Base-by-base conservation (phyloP, 2,329 filamentous ascomycete genomes). In the Neonectria sp. region DNA sequence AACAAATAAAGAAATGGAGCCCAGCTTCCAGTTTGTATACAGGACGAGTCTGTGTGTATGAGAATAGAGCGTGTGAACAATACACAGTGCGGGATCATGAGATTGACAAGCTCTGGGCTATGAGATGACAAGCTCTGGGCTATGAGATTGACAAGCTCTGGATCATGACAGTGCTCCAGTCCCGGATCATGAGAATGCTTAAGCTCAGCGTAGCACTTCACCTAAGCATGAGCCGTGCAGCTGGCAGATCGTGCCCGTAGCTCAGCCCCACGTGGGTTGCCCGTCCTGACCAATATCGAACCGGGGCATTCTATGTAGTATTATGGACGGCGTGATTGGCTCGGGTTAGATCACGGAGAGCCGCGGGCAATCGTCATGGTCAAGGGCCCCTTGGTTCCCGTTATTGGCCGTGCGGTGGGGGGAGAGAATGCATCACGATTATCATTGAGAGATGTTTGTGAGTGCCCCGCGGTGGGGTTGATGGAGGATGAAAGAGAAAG, bases 381-480 rank as follows among this genome's bases (percentile, higher is more conserved):
- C 58, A 53, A 61, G 58, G 63, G 43, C 33, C 52, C 45, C 49
- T 52, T 55, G 60, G 62, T 68, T 63, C 43, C 55, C 55, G 59
- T 63, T 49, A 68, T 70, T 71, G 67, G 65, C 56, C 57, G 55
- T 63, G 27, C 35, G 21, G 52, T 46, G 58, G 49, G 29, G 25
- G 27, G 9, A 31, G 27, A 4, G 25, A 29, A 45, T 17, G 35
- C 31, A 33, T 46, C 24, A 40, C 29, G 31, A 57, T 56, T 55
- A 55, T 62, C 55, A 66, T 58, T 65, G 57, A 53, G 25, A 46
- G 24, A 60, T 53, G 57, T 48, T 63, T 57, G 63, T 59, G 43
- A 46, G 29, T 71, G 64, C 68, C 71, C 72, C 72, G 69, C 69
- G 68, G 73, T 66, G 73, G 73, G 72, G 73, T 63, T 69, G 65